Evolutionary conservation across 441 rosid species (phyloP).

Genomic region (Capsella rubella): DNA sequence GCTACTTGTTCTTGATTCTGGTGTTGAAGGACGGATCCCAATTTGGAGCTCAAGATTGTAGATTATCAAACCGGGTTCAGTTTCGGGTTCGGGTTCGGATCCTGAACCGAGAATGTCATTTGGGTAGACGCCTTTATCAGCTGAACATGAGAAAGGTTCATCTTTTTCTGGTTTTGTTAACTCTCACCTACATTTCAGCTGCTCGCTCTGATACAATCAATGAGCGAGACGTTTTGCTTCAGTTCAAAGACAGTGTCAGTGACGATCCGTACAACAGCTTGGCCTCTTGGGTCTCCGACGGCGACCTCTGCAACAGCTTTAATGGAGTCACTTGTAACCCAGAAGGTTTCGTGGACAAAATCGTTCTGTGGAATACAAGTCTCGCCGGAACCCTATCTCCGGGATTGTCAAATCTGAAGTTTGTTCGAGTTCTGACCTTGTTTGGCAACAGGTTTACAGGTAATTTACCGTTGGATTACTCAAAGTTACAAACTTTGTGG

Average conservation of each 20-base stretch:
- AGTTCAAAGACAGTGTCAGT: slow-evolving; percentile 73
- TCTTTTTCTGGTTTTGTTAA: slow-evolving; percentile 41
- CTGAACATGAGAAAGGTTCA: slow-evolving; percentile 68
- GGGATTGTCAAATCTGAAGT: slow-evolving; percentile 72
- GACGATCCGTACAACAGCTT: slow-evolving; percentile 73
- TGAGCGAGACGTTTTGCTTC: slow-evolving; percentile 84
- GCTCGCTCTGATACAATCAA: slow-evolving; percentile 52
- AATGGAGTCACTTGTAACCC: slow-evolving; percentile 78
- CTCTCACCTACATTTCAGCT: slow-evolving; percentile 45
- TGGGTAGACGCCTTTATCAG: slow-evolving; percentile 57
- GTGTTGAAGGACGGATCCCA: slow-evolving; percentile 27
- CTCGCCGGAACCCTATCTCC: slow-evolving; percentile 74
- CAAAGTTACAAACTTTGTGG: slow-evolving; percentile 72
- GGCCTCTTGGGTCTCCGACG: slow-evolving; percentile 70
- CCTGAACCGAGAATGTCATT: slow-evolving; percentile 66
- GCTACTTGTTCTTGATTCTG: slow-evolving; percentile 47
- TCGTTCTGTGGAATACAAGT: slow-evolving; percentile 88
- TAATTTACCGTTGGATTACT: slow-evolving; percentile 77
- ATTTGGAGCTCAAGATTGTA: slow-evolving; percentile 13
- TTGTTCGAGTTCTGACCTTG: slow-evolving; percentile 81
- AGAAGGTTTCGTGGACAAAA: slow-evolving; percentile 74
- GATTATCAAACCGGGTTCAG: slow-evolving; percentile 38
- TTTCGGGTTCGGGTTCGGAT: slow-evolving; percentile 42
- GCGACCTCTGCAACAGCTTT: slow-evolving; percentile 68
- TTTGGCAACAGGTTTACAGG: slow-evolving; percentile 86